Base-by-base conservation (phyloP, 2,329 filamentous ascomycete species). In the Dothiorella sarmentorum region DNA sequence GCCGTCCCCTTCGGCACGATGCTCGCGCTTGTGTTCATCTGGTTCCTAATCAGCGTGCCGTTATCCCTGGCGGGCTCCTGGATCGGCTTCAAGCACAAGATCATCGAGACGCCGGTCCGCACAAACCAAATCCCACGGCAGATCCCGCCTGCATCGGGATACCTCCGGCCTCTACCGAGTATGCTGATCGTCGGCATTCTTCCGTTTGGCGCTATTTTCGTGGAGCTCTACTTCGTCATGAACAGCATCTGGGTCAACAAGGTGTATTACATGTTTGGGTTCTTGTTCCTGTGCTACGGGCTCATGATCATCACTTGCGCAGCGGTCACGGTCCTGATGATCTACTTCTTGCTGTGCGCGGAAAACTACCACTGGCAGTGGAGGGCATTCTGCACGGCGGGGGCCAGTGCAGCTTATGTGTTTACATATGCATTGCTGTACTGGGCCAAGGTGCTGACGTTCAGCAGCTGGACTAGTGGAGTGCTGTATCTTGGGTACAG, bases 211-310 rank as follows among this genome's bases (percentile, higher is more conserved):
- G 93, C 94, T 62, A 97, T 99, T 71, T 97, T 97, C 65, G 92
- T 97, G 45, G 94, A 99, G 77, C 85, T 99, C 2, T 97, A 96
- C 82, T 97, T 97, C 76, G 97, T 99, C 79, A 96, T 99, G 90
- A 96, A 88, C 76, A 96, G 90, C 24, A 93, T 99, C 71, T 99
- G 94, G 94, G 96, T 95, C 76, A 93, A 88, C 79, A 91, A 94
- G 76, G 94, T 99, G 65, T 99, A 99, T 81, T 99, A 99, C 82
- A 99, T 99, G 94, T 99, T 99, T 68, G 94, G 94, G 20, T 99
- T 99, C 82, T 80, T 99, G 33, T 99, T 99, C 81, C 83, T 99
- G 59, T 97, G 92, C 81, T 99, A 96, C 70, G 92, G 90, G 10
- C 83, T 99, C 51, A 97, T 99, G 91, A 91, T 97, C 66, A 89